Conservation (phyloP, 1,284 basidiomycete genomes). For the Peniophora sp. region DNA sequence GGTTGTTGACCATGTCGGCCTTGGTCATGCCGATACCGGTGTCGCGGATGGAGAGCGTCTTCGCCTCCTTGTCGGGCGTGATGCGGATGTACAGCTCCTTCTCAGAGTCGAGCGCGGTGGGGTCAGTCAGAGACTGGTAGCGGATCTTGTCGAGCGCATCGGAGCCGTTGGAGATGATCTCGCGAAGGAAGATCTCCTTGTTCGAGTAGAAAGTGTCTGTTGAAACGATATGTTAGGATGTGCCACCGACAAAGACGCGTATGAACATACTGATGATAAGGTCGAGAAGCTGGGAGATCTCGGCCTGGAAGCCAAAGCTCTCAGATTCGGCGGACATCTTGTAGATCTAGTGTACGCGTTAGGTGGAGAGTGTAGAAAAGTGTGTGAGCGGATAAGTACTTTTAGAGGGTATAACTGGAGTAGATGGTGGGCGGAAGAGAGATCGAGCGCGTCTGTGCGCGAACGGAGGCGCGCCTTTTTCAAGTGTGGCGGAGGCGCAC, state of each 20-base stretch:
- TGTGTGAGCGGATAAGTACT: conserved; percentile 4
- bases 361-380: background rate
- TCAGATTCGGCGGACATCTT: conserved; percentile 59
- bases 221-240: conserved; percentile 12
- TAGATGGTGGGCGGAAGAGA: conserved; percentile 6
- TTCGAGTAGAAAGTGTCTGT: conserved; percentile 99
- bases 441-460: background rate
- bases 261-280: conserved; percentile 75
- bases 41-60: conserved; percentile 87
- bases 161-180: conserved; percentile 87
- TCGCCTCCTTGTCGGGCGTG: conserved; percentile 94
- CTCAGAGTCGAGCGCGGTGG: conserved; percentile 77
- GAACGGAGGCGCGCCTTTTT: background rate
- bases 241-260: conserved; percentile 7
- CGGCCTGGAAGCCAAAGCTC: conserved; percentile 91
- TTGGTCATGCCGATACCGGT: conserved; percentile 99
- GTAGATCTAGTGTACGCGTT: conserved; percentile 7
- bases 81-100: conserved; percentile 93
- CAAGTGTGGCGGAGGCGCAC: background rate
- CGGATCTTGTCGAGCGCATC: conserved; percentile 98
- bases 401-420: conserved; percentile 4
- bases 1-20: conserved; percentile 97
- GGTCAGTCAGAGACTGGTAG: conserved; percentile 88
- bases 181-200: conserved; percentile 98
- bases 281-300: conserved; percentile 92